Evolutionary conservation across 2,329 filamentous ascomycete genomes (phyloP).

Genomic region (Colletotrichum coccodes): DNA sequence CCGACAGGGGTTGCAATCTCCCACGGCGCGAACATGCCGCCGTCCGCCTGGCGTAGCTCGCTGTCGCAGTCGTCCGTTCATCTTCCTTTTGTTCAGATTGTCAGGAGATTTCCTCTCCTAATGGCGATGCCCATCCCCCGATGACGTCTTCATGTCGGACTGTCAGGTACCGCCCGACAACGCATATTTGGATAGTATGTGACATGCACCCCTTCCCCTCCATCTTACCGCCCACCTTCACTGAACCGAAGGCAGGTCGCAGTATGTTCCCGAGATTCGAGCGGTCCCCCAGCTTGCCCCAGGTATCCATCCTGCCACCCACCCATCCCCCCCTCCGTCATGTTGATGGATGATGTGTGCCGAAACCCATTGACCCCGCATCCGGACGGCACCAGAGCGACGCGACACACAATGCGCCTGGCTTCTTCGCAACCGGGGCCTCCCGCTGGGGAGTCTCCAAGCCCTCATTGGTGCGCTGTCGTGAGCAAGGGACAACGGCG

Average conservation of each 20-base stretch:
- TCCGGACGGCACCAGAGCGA: slow-evolving; percentile 30
- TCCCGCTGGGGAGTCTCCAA: not conserved
- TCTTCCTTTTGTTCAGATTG: not conserved
- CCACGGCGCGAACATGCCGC: slow-evolving; percentile 7
- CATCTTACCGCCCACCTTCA: not conserved
- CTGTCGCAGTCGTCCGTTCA: slow-evolving; percentile 15
- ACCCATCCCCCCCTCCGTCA: slow-evolving; percentile 18
- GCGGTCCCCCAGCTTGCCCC: slow-evolving; percentile 9
- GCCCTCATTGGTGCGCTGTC: slow-evolving; percentile 17
- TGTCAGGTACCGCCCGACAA: not conserved
- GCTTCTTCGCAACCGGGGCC: slow-evolving; percentile 21
- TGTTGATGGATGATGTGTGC: slow-evolving; percentile 30
- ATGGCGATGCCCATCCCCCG: not conserved
- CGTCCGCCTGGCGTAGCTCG: not conserved
- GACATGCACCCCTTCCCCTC: not conserved
- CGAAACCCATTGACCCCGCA: slow-evolving; percentile 29
- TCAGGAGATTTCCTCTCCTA: slow-evolving; percentile 21
- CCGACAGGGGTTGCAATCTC: slow-evolving; percentile 1
- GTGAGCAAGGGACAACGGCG: slow-evolving; percentile 20
- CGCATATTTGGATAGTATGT: not conserved
- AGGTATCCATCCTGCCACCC: slow-evolving; percentile 19
- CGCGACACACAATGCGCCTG: slow-evolving; percentile 30
- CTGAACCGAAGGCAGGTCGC: not conserved
- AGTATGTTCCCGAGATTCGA: slow-evolving; percentile 26
- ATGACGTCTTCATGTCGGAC: slow-evolving; percentile 15